A percentile compares a stretch with the other conserved stretches of the same genome.
Evolutionary conservation across 176 grass and related monocot species (phyloP).

Genomic region (Melocanna baccifera): DNA sequence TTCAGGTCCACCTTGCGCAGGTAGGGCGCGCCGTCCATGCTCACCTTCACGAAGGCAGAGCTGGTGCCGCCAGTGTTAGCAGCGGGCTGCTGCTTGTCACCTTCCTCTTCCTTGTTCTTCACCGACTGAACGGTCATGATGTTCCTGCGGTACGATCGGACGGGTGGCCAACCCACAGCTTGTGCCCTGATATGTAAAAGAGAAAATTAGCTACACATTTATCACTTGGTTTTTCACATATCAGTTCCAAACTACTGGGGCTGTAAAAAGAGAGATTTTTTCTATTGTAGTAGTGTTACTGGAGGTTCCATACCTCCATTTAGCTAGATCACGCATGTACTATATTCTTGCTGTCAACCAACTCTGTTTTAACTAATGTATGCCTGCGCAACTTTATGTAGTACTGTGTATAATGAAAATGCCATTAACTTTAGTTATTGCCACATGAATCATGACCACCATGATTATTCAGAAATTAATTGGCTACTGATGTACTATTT

Average conservation of each 20-base stretch:
- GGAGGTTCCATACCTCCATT: constrained; percentile 9
- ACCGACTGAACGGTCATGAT: constrained; percentile 73
- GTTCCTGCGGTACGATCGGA: constrained; percentile 89
- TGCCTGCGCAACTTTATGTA: constrained; percentile 24
- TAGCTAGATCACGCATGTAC: constrained; percentile 34
- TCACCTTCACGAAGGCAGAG: constrained; percentile 81
- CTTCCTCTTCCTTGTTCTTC: constrained; percentile 65
- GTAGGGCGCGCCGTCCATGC: constrained; percentile 96
- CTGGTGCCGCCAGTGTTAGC: not conserved
- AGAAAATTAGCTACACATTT: not conserved
- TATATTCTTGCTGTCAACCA: constrained; percentile 15
- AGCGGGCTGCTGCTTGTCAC: constrained; percentile 37
- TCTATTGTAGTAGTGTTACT: not conserved
- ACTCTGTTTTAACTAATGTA: constrained; percentile 24
- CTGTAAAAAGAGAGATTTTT: constrained; percentile 4
- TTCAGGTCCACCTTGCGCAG: constrained; percentile 93
- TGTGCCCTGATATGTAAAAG: constrained; percentile 51
- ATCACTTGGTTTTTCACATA: not conserved
- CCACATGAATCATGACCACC: constrained; percentile 27
- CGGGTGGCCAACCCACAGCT: constrained; percentile 95
- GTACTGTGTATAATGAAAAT: constrained; percentile 20
- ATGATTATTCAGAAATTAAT: constrained; percentile 25
- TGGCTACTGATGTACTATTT: not conserved
- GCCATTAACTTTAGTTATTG: constrained; percentile 5
- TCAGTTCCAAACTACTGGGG: not conserved